These are phyloP conservation scores for Botrytis deweyae DNA, from an alignment of 2,329 filamentous ascomycete genomes.

Conservation along the genomic window DNA sequence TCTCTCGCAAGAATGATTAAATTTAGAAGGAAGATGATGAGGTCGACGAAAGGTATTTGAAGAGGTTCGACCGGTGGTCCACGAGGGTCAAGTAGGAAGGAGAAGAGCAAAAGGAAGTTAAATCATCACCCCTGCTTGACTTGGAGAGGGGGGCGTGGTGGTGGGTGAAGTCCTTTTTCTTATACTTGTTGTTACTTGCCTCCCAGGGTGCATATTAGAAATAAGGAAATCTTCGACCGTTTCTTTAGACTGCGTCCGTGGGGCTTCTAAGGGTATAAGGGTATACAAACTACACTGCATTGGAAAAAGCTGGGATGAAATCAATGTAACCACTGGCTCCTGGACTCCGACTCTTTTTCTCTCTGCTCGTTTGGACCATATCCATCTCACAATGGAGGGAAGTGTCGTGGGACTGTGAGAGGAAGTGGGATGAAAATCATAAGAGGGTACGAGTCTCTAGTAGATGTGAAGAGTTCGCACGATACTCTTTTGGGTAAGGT, in stretches of 20 bases:
- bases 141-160: neutral
- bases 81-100: constrained; percentile 1
- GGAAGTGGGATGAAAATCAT: neutral
- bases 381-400: neutral
- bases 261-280: neutral
- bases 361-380: neutral
- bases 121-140: neutral
- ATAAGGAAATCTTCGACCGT: neutral
- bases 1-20: neutral
- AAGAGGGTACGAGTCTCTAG: neutral
- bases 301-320: constrained; percentile 10
- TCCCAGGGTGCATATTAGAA: neutral
- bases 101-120: neutral
- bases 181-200: neutral
- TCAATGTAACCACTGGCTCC: neutral
- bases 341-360: neutral
- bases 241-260: constrained; percentile 1
- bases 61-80: neutral
- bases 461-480: neutral
- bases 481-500: neutral
- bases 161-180: constrained; percentile 1
- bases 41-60: neutral
- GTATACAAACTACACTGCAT: neutral
- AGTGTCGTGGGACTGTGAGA: neutral
- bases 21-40: neutral